Evolutionary conservation across 345 rosid species (phyloP), one percentile per base, ranked within the genome.

Genomic region (Aquilaria sinensis): DNA sequence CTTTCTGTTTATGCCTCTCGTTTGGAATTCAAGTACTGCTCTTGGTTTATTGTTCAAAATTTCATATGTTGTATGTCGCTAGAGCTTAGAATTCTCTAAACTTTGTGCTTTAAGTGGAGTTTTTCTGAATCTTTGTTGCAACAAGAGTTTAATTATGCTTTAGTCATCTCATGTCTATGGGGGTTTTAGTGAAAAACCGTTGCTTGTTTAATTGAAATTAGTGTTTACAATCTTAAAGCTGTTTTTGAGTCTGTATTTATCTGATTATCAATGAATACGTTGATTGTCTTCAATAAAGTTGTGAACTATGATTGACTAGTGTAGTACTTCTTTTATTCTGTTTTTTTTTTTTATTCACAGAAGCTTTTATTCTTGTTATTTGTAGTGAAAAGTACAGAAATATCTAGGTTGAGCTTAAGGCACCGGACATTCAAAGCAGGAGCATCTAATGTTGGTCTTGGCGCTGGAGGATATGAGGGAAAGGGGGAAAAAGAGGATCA

Each of bases 351-450:
- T 62, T 41, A 31, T 10, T 6, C 46, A 9, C 8, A 30, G 30
- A 31, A 12, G 53, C 52, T 29, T 23, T 12, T 50, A 32, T 51
- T 67, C 66, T 66, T 55, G 14, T 47, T 66, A 30, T 56, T 73
- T 84, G 53, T 77, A 88, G 99, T 85, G 74, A 84, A 89, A 78
- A 82, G 78, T 77, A 82, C 90, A 75, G 74, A 77, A 63, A 72
- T 62, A 72, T 51, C 77, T 51, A 75, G 70, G 54, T 63, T 74
- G 73, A 76, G 70, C 47, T 72, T 71, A 53, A 60, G 62, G 1
- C 55, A 70, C 50, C 46, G 72, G 66, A 72, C 53, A 12, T 62
- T 81, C 32, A 87, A 70, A 83, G 86, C 69, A 62, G 82, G 74
- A 47, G 90, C 92, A 66, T 85, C 96, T 51, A 75, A 82, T 71